Evolutionary conservation across 2,329 filamentous ascomycete species (phyloP).

Genomic region (Thielaviopsis punctulata): DNA sequence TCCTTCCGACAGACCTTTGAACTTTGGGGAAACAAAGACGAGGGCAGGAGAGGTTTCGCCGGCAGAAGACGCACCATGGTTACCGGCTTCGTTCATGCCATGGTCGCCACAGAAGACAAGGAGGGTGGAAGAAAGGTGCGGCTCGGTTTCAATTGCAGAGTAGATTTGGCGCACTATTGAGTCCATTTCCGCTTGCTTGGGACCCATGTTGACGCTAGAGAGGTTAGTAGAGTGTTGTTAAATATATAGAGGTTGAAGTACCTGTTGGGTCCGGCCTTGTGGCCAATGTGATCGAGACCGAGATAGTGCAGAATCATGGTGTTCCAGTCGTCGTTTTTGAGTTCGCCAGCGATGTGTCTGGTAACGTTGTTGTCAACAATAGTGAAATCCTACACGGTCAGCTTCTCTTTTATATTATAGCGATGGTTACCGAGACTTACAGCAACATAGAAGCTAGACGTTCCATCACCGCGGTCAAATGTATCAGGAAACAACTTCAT

Average conservation of each 20-base stretch:
- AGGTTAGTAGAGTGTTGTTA: slow-evolving; percentile 3
- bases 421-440: slow-evolving; percentile 34
- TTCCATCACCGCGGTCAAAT: slow-evolving; percentile 79
- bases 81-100: slow-evolving; percentile 98
- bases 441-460: slow-evolving; percentile 94
- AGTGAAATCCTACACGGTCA: slow-evolving; percentile 61
- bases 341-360: slow-evolving; percentile 63
- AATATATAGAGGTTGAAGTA: slow-evolving; percentile 19
- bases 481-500: slow-evolving; percentile 83
- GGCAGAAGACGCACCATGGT: slow-evolving; percentile 83
- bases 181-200: slow-evolving; percentile 93
- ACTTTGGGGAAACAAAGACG: slow-evolving; percentile 76
- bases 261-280: slow-evolving; percentile 82
- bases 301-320: slow-evolving; percentile 91
- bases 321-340: slow-evolving; percentile 69
- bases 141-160: slow-evolving; percentile 49
- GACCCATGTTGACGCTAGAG: slow-evolving; percentile 66
- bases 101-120: slow-evolving; percentile 85
- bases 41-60: slow-evolving; percentile 90
- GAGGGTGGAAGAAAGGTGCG: slow-evolving; percentile 60
- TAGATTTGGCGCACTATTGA: slow-evolving; percentile 61
- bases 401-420: background rate
- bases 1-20: slow-evolving; percentile 36
- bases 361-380: slow-evolving; percentile 98
- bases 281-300: slow-evolving; percentile 90